These are phyloP conservation scores for Penicillium steckii DNA, from an alignment of 495 filamentous ascomycete genomes.

Conservation along the genomic window DNA sequence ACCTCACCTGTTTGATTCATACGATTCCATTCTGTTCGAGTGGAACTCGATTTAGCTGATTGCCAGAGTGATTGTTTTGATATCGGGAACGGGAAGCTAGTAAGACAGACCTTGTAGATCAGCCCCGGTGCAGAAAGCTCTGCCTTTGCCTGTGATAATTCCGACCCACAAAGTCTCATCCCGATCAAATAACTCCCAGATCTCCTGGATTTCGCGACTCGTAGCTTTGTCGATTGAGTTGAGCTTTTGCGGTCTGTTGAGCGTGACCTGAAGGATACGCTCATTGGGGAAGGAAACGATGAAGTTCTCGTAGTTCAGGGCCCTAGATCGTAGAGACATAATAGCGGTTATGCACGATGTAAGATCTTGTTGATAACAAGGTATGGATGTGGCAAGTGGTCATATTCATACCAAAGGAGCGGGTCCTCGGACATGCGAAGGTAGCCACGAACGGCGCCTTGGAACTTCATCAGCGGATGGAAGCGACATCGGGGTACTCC, in stretches of 20 bases:
- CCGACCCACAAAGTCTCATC: conserved; percentile 52
- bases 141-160: conserved; percentile 55
- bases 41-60: conserved; percentile 1
- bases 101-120: conserved; percentile 42
- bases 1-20: conserved; percentile 35
- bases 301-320: conserved; percentile 24
- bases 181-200: conserved; percentile 53
- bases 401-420: background rate
- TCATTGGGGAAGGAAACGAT: conserved; percentile 42
- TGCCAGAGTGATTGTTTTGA: background rate
- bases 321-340: conserved; percentile 25
- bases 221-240: conserved; percentile 46
- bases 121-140: conserved; percentile 57
- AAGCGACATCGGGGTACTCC: background rate
- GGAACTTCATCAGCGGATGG: background rate
- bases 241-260: conserved; percentile 46
- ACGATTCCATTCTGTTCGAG: conserved; percentile 36
- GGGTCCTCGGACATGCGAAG: background rate
- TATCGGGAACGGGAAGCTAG: background rate
- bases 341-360: background rate
- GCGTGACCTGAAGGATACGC: conserved; percentile 41
- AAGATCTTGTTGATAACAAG: background rate
- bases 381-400: background rate
- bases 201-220: conserved; percentile 45
- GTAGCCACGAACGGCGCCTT: background rate